Evolutionary conservation across 192 early-diverging fungal genomes (phyloP), one percentile per base, ranked within the genome.

Genomic region (Podila verticillata): DNA sequence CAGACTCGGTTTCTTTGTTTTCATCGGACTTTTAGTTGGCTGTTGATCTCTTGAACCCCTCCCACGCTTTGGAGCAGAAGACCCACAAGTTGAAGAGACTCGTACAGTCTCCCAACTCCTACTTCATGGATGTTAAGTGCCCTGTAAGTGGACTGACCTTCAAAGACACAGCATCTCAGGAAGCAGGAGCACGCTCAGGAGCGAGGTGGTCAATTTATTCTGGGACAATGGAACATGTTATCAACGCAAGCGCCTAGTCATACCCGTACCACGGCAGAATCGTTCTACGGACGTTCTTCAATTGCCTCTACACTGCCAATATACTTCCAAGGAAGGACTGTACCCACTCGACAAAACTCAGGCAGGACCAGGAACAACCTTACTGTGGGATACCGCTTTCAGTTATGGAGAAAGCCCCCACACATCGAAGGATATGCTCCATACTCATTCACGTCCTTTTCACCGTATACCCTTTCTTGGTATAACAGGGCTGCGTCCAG

Each of bases 41-140:
- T 80, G 91, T 95, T 84, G 96, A 97, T 88, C 94, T 97, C 85
- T 92, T 97, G 65, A 96, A 95, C 92, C 96, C 96, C 57, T 88
- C 90, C 75, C 85, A 90, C 67, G 89, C 91, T 79, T 84, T 83
- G 84, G 93, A 97, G 90, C 89, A 89, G 86, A 91, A 91, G 81
- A 84, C 87, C 79, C 95, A 97, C 93, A 97, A 97, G 90, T 93
- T 98, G 73, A 98, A 98, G 92, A 92, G 96, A 86, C 88, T 96
- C 63, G 96, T 98, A 84, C 96, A 96, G 89, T 91, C 90, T 86
- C 95, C 95, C 74, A 95, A 98, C 93, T 96, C 96, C 49, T 98
- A 92, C 92, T 98, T 98, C 86, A 98, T 98, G 95, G 96, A 98
- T 75, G 95, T 98, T 65, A 96, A 96, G 89, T 96, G 95, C 91